Percentiles rank a stretch among this genome's conserved stretches.
These are phyloP conservation scores for Chlamydomonas schloesseri DNA, from an alignment of 139 green algal species.

Conservation along the genomic window DNA sequence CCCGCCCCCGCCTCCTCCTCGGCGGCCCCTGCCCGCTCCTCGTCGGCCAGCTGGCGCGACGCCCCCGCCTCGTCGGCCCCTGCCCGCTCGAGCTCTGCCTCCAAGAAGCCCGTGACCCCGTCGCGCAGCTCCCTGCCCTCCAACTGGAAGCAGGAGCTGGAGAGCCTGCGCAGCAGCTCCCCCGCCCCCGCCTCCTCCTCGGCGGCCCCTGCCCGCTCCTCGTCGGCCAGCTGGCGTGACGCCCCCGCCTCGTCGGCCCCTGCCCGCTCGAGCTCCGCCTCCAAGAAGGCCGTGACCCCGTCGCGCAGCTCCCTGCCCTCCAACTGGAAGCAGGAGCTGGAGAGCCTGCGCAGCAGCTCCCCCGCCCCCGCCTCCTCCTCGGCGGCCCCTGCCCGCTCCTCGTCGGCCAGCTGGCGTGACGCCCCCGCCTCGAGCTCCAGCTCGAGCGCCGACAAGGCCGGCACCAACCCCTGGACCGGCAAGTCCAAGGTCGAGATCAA, in stretches of 20 bases:
- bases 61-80: not conserved
- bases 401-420: conserved; percentile 27
- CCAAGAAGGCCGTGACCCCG: conserved; percentile 15
- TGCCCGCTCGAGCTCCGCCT: not conserved
- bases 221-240: conserved; percentile 13
- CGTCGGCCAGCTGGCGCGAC: conserved; percentile 10
- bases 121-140: not conserved
- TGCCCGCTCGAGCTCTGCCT: not conserved
- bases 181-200: not conserved
- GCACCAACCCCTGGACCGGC: conserved; percentile 42
- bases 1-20: not conserved
- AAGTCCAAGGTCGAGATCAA: conserved; percentile 46
- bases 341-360: conserved; percentile 21
- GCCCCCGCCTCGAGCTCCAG: not conserved
- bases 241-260: not conserved
- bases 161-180: conserved; percentile 12
- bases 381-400: conserved; percentile 29
- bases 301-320: conserved; percentile 19
- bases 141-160: conserved; percentile 45
- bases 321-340: conserved; percentile 45
- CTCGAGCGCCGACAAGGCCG: not conserved
- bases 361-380: not conserved
- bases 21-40: not conserved
- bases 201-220: not conserved
- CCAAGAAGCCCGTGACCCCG: not conserved